These are phyloP conservation scores for Bjerkandera adusta DNA, from an alignment of 1,284 basidiomycete species.

Conservation along the genomic window DNA sequence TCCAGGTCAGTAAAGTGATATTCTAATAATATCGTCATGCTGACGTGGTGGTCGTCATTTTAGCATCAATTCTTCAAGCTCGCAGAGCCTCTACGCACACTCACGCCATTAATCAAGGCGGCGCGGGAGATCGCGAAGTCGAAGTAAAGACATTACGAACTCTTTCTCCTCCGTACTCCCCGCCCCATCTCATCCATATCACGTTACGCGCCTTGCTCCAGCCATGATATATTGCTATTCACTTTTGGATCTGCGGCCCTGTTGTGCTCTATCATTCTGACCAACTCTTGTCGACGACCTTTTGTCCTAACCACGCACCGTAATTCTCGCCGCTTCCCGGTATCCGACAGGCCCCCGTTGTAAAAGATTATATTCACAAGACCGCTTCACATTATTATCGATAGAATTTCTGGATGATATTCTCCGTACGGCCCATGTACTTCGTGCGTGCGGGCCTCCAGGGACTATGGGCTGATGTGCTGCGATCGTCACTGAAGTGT, in stretches of 20 bases:
- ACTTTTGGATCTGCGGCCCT: slow-evolving; percentile 1
- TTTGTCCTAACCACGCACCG: no score
- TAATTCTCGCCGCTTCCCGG: no score
- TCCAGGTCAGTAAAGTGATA: slow-evolving; percentile 54
- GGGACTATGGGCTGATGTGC: no score
- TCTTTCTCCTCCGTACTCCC: neutral
- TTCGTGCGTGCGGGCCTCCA: no score
- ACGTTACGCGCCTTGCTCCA: neutral
- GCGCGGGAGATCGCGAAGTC: slow-evolving; percentile 83
- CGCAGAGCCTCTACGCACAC: slow-evolving; percentile 82
- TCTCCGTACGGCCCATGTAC: no score
- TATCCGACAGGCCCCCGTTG: no score
- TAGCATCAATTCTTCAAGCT: slow-evolving; percentile 89
- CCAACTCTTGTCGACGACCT: no score
- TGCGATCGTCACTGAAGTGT: no score
- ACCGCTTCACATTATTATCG: no score
- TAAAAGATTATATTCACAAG: no score
- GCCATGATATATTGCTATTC: slow-evolving; percentile 1
- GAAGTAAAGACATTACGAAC: slow-evolving; percentile 36
- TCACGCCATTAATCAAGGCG: slow-evolving; percentile 92
- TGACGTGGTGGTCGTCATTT: slow-evolving; percentile 7
- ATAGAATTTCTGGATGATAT: no score
- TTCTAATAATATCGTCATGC: neutral
- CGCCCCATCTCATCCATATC: neutral
- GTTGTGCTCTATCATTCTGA: slow-evolving; percentile 6